Evolutionary conservation across 2,329 filamentous ascomycete genomes (phyloP).

Genomic region (Diaporthe eres): DNA sequence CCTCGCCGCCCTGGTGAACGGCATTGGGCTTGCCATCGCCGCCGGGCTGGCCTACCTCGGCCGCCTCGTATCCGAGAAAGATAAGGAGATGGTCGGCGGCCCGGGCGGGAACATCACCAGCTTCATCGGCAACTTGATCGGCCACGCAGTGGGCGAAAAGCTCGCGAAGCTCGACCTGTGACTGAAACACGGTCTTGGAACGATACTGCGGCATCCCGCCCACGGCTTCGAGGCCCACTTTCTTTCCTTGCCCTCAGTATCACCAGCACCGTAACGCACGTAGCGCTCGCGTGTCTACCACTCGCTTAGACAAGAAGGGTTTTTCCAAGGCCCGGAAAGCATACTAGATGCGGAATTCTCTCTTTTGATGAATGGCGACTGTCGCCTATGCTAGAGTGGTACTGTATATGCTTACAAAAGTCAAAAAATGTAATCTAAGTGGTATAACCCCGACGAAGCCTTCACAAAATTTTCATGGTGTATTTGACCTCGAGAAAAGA

Average conservation of each 20-base stretch:
- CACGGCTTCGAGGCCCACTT: background rate
- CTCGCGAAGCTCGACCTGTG: background rate
- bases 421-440: background rate
- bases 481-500: background rate
- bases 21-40: conserved; percentile 8
- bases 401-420: conserved; percentile 2
- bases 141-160: background rate
- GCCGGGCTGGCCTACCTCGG: conserved; percentile 32
- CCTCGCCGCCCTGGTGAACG: conserved; percentile 9
- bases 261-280: too few species aligned
- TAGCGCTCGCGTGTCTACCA: background rate
- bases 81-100: conserved; percentile 6
- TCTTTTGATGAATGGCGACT: background rate
- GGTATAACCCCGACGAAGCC: background rate
- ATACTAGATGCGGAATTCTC: background rate
- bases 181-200: background rate
- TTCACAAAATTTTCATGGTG: background rate
- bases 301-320: background rate
- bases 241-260: background rate
- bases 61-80: conserved; percentile 22
- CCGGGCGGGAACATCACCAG: background rate
- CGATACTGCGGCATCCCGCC: background rate
- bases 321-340: too few species aligned
- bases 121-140: background rate
- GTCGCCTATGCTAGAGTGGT: background rate